Evolutionary conservation across 768 basidiomycete genomes (phyloP).

Genomic region (Baorangia bicolor): DNA sequence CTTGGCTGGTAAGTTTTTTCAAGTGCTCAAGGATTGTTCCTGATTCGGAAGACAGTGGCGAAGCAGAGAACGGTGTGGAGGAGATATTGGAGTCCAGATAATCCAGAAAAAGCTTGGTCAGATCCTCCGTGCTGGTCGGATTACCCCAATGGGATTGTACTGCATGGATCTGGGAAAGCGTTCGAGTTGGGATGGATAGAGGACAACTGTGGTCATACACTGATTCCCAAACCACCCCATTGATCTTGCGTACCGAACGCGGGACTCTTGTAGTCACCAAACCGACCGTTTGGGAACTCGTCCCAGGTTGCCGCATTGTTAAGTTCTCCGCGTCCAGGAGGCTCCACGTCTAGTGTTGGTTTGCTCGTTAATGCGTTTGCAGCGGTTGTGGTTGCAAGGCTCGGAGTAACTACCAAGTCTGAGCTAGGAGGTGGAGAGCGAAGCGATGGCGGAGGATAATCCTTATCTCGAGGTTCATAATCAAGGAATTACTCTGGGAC

Average conservation of each 20-base stretch:
- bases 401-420: conserved; percentile 58
- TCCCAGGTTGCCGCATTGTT: conserved; percentile 84
- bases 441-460: conserved; percentile 35
- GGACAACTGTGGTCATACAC: conserved; percentile 38
- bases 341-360: conserved; percentile 52
- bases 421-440: conserved; percentile 29
- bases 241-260: conserved; percentile 83
- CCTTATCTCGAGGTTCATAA: conserved; percentile 33
- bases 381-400: conserved; percentile 62
- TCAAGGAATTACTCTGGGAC: neutral
- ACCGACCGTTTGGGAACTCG: conserved; percentile 98
- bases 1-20: conserved; percentile 67
- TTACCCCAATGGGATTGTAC: conserved; percentile 74
- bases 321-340: conserved; percentile 63
- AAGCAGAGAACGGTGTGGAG: conserved; percentile 86
- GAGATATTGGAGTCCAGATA: conserved; percentile 73
- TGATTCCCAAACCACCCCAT: conserved; percentile 69
- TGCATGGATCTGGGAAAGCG: conserved; percentile 49
- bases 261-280: conserved; percentile 96
- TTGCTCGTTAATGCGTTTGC: conserved; percentile 51
- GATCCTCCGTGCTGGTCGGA: conserved; percentile 57
- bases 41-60: conserved; percentile 81
- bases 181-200: neutral
- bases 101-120: conserved; percentile 76
- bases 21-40: conserved; percentile 75